These are phyloP conservation scores for Ophiocordyceps camponoti-leonardi DNA, from an alignment of 2,329 filamentous ascomycete species.

Conservation along the genomic window DNA sequence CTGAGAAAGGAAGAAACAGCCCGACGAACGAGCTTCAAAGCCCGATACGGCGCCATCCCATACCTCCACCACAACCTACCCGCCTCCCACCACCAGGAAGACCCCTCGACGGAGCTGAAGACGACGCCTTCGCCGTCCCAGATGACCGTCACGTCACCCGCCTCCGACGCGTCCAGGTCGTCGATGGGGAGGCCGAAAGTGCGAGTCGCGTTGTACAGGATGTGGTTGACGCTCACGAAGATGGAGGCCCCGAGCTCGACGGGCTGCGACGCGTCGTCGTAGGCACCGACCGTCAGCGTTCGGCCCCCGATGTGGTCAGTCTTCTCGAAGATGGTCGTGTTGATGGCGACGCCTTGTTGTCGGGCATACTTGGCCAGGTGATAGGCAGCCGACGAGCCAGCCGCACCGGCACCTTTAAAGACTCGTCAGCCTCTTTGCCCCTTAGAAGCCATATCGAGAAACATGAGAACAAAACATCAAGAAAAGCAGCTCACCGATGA, in stretches of 20 bases:
- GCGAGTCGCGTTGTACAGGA: conserved; percentile 56
- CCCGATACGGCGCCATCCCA: conserved; percentile 58
- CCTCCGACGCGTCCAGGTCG: conserved; percentile 24
- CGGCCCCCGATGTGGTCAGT: conserved; percentile 66
- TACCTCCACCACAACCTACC: conserved; percentile 75
- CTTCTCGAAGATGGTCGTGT: conserved; percentile 81
- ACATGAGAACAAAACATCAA: too few species aligned
- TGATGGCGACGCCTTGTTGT: conserved; percentile 39
- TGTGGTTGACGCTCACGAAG: conserved; percentile 72
- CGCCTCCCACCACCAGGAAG: conserved; percentile 61
- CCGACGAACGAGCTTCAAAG: conserved; percentile 52
- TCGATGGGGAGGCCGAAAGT: conserved; percentile 50
- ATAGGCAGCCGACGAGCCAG: conserved; percentile 74
- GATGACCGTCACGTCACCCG: conserved; percentile 49
- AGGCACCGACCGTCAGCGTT: conserved; percentile 67
- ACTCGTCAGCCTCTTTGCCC: too few species aligned
- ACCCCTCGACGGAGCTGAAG: conserved; percentile 40
- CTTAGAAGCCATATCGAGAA: too few species aligned
- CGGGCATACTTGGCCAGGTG: conserved; percentile 57
- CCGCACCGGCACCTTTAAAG: conserved; percentile 48
- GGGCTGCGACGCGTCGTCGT: conserved; percentile 45
- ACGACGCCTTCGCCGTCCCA: conserved; percentile 73
- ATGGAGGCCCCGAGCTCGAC: conserved; percentile 86
- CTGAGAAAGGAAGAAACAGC: conserved; percentile 58
- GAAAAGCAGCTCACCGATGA: conserved; percentile 13